phyloP scores from a whole-genome alignment of 108 stramenopile species.

The Chaetoceros tenuissimus region DNA sequence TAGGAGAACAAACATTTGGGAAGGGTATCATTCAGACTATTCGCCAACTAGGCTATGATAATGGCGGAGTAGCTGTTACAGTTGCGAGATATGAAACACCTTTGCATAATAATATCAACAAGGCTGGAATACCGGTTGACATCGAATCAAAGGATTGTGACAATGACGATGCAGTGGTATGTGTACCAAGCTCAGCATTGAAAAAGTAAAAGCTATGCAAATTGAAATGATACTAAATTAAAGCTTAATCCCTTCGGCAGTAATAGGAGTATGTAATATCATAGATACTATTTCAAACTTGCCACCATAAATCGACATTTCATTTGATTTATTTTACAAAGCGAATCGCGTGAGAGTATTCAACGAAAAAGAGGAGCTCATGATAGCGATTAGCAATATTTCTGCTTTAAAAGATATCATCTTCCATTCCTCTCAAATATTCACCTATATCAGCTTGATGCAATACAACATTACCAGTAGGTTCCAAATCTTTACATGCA shows the following conservation, averaged over 20 bases:
- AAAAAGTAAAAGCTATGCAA: neutral
- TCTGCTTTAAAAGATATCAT: conserved; percentile 68
- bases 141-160: conserved; percentile 53
- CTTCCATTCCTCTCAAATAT: conserved; percentile 92
- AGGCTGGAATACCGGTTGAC: conserved; percentile 69
- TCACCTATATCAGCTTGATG: conserved; percentile 99
- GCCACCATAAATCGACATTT: no score
- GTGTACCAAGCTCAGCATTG: conserved; percentile 30
- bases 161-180: conserved; percentile 64
- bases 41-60: conserved; percentile 37
- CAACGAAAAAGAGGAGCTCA: no score
- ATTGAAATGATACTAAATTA: neutral
- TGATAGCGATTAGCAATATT: no score
- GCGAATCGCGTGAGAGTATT: no score
- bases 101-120: conserved; percentile 78
- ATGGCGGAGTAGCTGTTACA: conserved; percentile 85
- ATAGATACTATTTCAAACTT: no score
- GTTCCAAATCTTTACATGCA: conserved; percentile 86
- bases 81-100: conserved; percentile 87
- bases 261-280: no score
- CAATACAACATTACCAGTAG: conserved; percentile 92
- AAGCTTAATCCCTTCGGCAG: no score
- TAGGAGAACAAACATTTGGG: conserved; percentile 79
- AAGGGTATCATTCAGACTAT: conserved; percentile 90
- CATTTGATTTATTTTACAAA: no score